These are phyloP conservation scores for Gyromitra esculenta DNA, from an alignment of 2,329 filamentous ascomycete genomes.

Conservation along the genomic window DNA sequence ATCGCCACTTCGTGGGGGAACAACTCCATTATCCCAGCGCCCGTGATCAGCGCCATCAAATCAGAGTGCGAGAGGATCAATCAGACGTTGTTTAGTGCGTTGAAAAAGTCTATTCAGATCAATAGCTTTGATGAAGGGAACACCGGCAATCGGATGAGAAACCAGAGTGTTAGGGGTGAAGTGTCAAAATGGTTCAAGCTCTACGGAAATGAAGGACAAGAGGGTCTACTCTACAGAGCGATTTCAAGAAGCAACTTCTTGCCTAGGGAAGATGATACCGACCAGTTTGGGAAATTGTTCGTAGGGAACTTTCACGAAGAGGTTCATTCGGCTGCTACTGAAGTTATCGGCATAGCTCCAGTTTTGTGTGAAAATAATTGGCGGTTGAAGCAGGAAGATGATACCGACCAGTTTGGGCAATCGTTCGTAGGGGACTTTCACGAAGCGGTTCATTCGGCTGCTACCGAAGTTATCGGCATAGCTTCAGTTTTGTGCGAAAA, in stretches of 20 bases:
- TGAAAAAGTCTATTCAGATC: neutral
- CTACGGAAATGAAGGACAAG: neutral
- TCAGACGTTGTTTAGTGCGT: neutral
- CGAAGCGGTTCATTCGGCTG: neutral
- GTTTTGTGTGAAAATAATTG: neutral
- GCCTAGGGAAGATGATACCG: neutral
- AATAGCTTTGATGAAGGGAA: neutral
- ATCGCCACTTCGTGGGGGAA: neutral
- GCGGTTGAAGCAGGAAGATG: neutral
- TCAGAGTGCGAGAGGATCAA: neutral
- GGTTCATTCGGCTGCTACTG: fast-evolving
- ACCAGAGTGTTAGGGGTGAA: neutral
- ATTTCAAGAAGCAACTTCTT: neutral
- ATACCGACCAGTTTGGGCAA: neutral
- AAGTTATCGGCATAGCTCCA: neutral
- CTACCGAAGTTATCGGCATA: neutral
- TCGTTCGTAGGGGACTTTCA: too few relatives aligned
- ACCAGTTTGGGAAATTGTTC: neutral
- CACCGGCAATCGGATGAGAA: too few relatives aligned
- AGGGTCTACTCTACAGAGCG: neutral
- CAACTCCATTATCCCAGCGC: neutral
- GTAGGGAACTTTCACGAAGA: neutral
- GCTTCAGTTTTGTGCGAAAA: neutral
- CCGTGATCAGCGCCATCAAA: neutral
- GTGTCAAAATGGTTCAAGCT: neutral